Conservation (phyloP, 2,329 filamentous ascomycete species). For the Ascochyta lentis region DNA sequence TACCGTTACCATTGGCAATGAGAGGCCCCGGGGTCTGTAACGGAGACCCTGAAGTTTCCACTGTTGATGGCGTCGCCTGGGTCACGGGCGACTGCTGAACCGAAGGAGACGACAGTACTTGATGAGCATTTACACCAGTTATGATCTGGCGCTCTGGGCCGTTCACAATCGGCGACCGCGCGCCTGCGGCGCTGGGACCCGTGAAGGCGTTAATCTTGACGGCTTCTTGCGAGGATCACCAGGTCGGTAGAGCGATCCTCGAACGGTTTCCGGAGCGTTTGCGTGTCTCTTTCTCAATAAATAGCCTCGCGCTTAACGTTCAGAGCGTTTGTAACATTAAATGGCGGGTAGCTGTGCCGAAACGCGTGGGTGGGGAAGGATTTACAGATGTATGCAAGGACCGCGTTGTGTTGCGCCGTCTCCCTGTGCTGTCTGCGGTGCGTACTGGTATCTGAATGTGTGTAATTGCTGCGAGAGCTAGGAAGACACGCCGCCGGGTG, state of each 20-base stretch:
- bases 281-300: slow-evolving; percentile 1
- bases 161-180: slow-evolving; percentile 31
- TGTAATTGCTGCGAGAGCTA: slow-evolving; percentile 13
- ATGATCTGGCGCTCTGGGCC: slow-evolving; percentile 32
- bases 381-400: slow-evolving; percentile 10
- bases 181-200: slow-evolving; percentile 33
- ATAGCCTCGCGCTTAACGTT: slow-evolving; percentile 17
- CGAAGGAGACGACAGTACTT: slow-evolving; percentile 26
- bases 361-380: slow-evolving; percentile 11
- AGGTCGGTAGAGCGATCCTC: background rate
- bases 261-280: background rate
- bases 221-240: slow-evolving; percentile 14
- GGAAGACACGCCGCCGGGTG: slow-evolving; percentile 12
- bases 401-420: slow-evolving; percentile 8
- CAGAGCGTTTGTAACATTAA: slow-evolving; percentile 11
- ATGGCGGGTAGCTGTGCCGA: slow-evolving; percentile 11
- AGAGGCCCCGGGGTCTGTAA: slow-evolving; percentile 33
- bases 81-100: slow-evolving; percentile 32
- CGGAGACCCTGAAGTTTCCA: slow-evolving; percentile 36
- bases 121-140: slow-evolving; percentile 24
- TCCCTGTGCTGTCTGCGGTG: slow-evolving; percentile 6
- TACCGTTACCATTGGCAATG: slow-evolving; percentile 22
- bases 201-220: slow-evolving; percentile 41
- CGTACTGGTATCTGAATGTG: slow-evolving; percentile 5
- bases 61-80: slow-evolving; percentile 37